Evolutionary conservation across 2,329 filamentous ascomycete genomes (phyloP), one percentile per base, ranked within the genome.

Genomic region (Aspergillus viridinutans): DNA sequence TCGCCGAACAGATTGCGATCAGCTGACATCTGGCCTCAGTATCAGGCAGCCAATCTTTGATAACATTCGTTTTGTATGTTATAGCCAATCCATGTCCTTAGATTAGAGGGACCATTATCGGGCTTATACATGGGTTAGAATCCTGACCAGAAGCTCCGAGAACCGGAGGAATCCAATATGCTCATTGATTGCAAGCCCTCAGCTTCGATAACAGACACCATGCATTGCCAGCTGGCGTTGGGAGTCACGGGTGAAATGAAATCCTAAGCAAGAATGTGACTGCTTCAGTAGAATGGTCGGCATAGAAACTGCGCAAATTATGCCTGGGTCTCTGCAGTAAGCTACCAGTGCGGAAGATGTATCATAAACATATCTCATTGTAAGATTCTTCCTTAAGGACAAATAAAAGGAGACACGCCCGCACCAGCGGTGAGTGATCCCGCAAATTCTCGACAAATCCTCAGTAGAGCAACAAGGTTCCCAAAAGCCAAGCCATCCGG

Each of bases 21-120:
- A 47, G 53, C 53, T 55, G 53, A 55, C 53, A 17, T 47, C 23
- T 50, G 23, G 21, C 51, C 51, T 23, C 23, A 21, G 4, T 23
- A 23, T 23, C n/a, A 45, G 42, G 21, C 42, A 45, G 42, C 42
- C 42, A 20, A 45, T 23, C 20, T 3, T 23, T 6, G 21, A 23
- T 14, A 23, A 23, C 23, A 26, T 47, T 47, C 21, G 23, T 17
- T n/a, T 26, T 25, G 10, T 14, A 23, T 21, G 12, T 47, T 47
- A 47, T 47, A 47, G 43, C 20, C 10, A 47, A 47, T 26, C 43
- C 43, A 47, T 25, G 43, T 47, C 43, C 20, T 47, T 23, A 47
- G 23, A 21, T 47, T 23, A 47, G 23, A 21, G 42, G 4, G 42
- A 23, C 21, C 20, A 43, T 5, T 10, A 3, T 47, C 20, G 23